Percentiles rank a stretch among this genome's conserved stretches.
Conservation (phyloP, 345 rosid species). For the Eucalyptus cladocalyx region DNA sequence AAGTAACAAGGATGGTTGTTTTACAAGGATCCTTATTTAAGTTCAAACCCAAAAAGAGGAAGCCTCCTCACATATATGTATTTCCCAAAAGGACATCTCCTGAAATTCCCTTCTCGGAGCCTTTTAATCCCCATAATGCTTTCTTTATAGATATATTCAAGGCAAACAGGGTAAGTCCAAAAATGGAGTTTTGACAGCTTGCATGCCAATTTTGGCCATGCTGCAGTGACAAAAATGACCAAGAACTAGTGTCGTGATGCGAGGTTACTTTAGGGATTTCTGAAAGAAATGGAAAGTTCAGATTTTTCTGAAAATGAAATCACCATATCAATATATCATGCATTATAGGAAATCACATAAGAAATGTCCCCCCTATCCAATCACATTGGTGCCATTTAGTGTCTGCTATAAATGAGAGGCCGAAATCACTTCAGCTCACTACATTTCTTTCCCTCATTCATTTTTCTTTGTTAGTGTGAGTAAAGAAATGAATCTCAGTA, state of each 20-base stretch:
- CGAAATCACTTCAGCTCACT: not conserved
- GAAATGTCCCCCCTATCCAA: not conserved
- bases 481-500: not conserved
- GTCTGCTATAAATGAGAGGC: not conserved
- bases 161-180: not conserved
- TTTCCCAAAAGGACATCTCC: not conserved
- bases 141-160: not conserved
- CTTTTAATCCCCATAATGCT: not conserved
- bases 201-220: not conserved
- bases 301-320: not conserved
- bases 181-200: not conserved
- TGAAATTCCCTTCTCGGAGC: not conserved
- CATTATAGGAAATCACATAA: not conserved
- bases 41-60: not conserved
- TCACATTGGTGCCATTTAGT: not conserved
- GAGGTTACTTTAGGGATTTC: not conserved
- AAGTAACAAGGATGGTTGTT: not conserved
- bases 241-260: not conserved
- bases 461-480: not conserved
- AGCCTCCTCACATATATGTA: not conserved
- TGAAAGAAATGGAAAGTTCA: not conserved
- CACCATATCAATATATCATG: not conserved
- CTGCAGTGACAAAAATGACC: not conserved
- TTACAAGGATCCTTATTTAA: not conserved
- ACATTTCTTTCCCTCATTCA: not conserved